Evolutionary conservation across 2,329 filamentous ascomycete genomes (phyloP), one percentile per base, ranked within the genome.

Genomic region (Annulohypoxylon truncatum): DNA sequence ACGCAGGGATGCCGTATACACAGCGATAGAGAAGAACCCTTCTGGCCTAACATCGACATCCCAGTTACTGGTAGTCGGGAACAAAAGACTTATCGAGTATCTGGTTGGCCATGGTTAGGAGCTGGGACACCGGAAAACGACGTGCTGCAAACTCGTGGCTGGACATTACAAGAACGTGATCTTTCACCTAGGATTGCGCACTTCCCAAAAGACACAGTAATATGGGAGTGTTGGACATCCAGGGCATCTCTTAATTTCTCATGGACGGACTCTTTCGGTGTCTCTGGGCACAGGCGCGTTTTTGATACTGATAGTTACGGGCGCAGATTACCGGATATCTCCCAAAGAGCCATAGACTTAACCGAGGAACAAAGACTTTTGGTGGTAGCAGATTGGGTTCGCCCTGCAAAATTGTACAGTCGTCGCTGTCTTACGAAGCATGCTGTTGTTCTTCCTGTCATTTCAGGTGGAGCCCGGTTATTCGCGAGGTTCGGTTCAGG

Each of bases 111-210:
- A 6, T 18, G 13, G 1, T 10, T 24, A 15, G 20, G 46, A 8
- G 28, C 15, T 26, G 38, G n/a, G 15, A 40, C 28, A n/a, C 54
- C 38, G 6, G 44, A 50, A n/a, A 3, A 29, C n/a, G 57, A 60
- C 29, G 20, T 29, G 18, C 48, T 60, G 12, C 46, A 46, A 15
- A 46, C 47, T 1, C 35, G 57, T 2, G 48, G 57, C 8, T 60
- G 57, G 57, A 60, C 57, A 10, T 15, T 60, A 13, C 57, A 60
- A 28, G 57, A 60, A 47, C 46, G 57, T 1, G 57, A 60, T 5
- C 57, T 60, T 4, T 53, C 57, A 8, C 47, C 57, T 15, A 48
- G 57, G 12, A 53, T 60, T 22, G 47, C 46, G 20, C 57, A 60
- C n/a, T 60, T 52, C 38, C 53, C 48, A 1, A 13, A 38, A 2